Base-by-base conservation (phyloP, 2,329 filamentous ascomycete species). In the Rhynchosporium graminicola region DNA sequence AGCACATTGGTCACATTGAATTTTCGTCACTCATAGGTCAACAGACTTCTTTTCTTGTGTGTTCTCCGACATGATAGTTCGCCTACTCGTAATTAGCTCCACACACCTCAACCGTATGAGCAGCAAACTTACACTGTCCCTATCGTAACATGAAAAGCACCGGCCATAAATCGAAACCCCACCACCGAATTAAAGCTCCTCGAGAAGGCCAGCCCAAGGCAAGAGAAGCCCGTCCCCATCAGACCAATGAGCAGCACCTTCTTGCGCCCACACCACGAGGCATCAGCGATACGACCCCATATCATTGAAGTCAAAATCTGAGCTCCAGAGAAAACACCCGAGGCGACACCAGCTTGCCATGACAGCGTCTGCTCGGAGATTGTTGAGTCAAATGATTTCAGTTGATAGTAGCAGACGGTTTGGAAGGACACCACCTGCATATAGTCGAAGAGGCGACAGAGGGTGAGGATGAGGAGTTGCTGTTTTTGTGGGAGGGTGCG, bases 401-500 rank as follows among this genome's bases (percentile, higher is more conserved):
- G 82, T 71, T 90, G 87, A 74, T 89, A 89, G 76, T 87, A 91
- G 73, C 90, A 82, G 73, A 90, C 90, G 1, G 86, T 81, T 55
- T 86, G 80, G 2, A 88, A 74, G 8, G 81, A 85, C 6, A 87
- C 87, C 68, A 91, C 84, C 4, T 89, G 88, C 43, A 93, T 76
- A 51, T 90, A 90, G 72, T 92, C 89, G 8, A 88, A 88, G 7
- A 92, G 77, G 15, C 89, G 85, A 54, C 87, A 85, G 31, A 91
- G 77, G 10, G 88, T 90, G 28, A 92, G 76, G 58, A 92, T 86
- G 40, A 84, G 76, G 6, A 92, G 80, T 73, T 92, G 89, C 63
- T 84, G 81, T 74, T 91, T 92, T 52, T 85, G 81, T 2, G 90
- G 90, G 0, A 92, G 78, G 0, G 86, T 85, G 60, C 80, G 78